Percentiles rank a stretch among this genome's conserved stretches.
Evolutionary conservation across 306 rosid species (phyloP).

Genomic region (Dalbergia oliveri): DNA sequence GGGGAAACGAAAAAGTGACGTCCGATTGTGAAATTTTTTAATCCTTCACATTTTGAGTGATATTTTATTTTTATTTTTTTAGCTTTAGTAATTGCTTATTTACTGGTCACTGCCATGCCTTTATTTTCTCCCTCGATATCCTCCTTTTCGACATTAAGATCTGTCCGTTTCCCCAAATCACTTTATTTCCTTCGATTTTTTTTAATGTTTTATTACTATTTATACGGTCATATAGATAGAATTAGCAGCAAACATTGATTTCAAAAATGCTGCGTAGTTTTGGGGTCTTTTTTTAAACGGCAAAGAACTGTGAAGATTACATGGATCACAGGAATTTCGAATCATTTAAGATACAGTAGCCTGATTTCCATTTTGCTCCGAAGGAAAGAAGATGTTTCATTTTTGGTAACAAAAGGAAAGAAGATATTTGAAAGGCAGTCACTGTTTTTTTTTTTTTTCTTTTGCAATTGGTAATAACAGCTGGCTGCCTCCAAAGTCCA

Average conservation of each 20-base stretch:
- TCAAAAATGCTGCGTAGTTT: background rate
- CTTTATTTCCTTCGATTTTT: background rate
- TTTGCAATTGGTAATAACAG: background rate
- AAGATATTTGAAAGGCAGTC: background rate
- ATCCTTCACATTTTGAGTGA: background rate
- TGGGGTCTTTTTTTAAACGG: background rate
- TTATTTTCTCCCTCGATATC: constrained; percentile 36
- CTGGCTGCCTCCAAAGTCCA: background rate
- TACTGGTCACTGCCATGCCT: background rate
- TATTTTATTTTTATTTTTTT: background rate
- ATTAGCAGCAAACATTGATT: constrained; percentile 1
- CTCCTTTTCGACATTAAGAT: constrained; percentile 10
- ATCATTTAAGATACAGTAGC: constrained; percentile 13
- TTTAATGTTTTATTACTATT: background rate
- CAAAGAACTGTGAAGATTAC: constrained; percentile 10
- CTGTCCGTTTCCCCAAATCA: background rate
- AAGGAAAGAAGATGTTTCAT: too few relatives aligned
- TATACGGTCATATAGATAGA: background rate
- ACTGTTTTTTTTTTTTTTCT: background rate
- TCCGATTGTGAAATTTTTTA: constrained; percentile 48
- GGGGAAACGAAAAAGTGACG: constrained; percentile 1
- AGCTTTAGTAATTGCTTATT: background rate
- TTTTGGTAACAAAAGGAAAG: background rate
- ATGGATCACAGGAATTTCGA: background rate
- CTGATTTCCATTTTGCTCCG: background rate